Base-by-base conservation (phyloP, 2,329 filamentous ascomycete genomes). In the Pseudogymnoascus sp. region DNA sequence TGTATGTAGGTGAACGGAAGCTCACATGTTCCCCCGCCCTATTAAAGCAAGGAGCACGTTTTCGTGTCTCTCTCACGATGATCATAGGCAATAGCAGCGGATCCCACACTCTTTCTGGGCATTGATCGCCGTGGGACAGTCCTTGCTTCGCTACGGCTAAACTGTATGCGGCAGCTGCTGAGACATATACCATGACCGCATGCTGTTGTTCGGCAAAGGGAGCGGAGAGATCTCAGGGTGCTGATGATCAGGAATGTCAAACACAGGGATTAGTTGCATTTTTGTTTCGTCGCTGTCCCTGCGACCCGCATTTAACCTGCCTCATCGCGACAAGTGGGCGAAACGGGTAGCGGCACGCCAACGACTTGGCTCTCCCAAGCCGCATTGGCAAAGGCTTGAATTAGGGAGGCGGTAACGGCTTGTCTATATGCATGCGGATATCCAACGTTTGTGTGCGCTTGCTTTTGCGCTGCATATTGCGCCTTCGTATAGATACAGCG, bases 231-330 rank as follows among this genome's bases (percentile, higher is more conserved):
- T 33, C 26, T 33, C 45, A 31, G 8, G 16, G 45, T 31, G n/a
- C 5, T 33, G 21, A 55, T 4, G 26, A 33, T 12, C 26, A 19
- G n/a, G 26, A 19, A 55, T 31, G 10, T 11, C 26, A 33, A 33
- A 33, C 26, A 26, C 26, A 55, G 45, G 26, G 45, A 55, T 55
- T 19, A 33, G 5, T 33, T 55, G n/a, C 29, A 10, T 6, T 10
- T 55, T 33, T 55, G 45, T 33, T 31, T 55, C 45, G 12, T 55
- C 45, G n/a, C n/a, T 55, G 49, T 55, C 49, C 49, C 49, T 11
- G 29, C 29, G 6, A 21, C 29, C 49, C 29, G 29, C 31, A 19
- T 33, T 55, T 55, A 55, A 55, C 49, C 45, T 55, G 45, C 29
- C 49, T 55, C 49, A 55, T 55, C 33, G n/a, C 49, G 49, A 55